A percentile compares a stretch with the other conserved stretches of the same genome.
Evolutionary conservation across 257 asterid genomes (phyloP).

Genomic region (Ocimum tenuiflorum): DNA sequence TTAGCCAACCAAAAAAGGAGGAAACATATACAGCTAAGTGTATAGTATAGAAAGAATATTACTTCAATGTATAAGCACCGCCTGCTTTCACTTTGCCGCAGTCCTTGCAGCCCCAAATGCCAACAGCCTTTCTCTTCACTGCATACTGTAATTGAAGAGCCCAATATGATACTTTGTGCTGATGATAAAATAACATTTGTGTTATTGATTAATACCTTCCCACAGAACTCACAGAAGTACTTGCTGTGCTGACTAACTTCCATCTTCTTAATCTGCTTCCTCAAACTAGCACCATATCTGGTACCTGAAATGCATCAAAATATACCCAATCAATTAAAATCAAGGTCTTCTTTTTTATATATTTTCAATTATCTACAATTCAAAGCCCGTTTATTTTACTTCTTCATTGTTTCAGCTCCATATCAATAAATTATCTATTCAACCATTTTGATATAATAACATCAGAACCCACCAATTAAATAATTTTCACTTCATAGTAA

Average conservation of each 20-base stretch:
- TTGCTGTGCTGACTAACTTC: constrained; percentile 61
- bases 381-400: too few relatives aligned
- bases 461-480: too few relatives aligned
- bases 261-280: constrained; percentile 65
- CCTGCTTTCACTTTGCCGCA: constrained; percentile 69
- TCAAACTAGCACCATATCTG: constrained; percentile 69
- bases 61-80: constrained; percentile 64
- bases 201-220: constrained; percentile 35
- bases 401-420: too few relatives aligned
- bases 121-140: constrained; percentile 58
- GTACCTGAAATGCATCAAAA: constrained; percentile 33
- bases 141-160: constrained; percentile 35
- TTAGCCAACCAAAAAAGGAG: background rate
- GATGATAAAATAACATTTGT: background rate
- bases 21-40: background rate
- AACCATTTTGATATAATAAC: too few relatives aligned
- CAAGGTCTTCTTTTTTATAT: too few relatives aligned
- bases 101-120: constrained; percentile 69
- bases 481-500: too few relatives aligned
- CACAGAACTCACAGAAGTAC: constrained; percentile 63
- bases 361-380: too few relatives aligned
- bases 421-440: too few relatives aligned
- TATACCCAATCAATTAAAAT: background rate
- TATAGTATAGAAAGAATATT: constrained; percentile 10
- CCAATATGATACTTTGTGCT: background rate